Conservation (phyloP, 1,284 basidiomycete species). For the Pterulicium gracile region DNA sequence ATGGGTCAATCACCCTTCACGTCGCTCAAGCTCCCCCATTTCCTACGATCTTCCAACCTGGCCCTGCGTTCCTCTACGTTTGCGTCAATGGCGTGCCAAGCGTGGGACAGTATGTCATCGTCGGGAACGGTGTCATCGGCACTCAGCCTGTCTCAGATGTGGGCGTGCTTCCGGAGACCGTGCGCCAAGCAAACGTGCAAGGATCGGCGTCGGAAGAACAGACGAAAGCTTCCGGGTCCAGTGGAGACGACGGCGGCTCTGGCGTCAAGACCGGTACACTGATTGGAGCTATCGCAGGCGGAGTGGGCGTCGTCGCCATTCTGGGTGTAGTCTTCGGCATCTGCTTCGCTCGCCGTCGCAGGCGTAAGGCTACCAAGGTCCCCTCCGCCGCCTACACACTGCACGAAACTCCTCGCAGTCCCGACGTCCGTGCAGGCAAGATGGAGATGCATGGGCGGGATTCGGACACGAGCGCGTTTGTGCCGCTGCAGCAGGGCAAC, state of each 20-base stretch:
- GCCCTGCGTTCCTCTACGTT: constrained; percentile 76
- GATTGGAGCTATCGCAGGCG: constrained; percentile 16
- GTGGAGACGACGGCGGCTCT: constrained; percentile 4
- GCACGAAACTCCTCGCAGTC: constrained; percentile 4
- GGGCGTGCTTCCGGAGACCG: constrained; percentile 41
- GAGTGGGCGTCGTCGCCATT: constrained; percentile 16
- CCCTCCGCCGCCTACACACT: background rate
- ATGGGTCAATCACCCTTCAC: constrained; percentile 68
- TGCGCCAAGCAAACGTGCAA: constrained; percentile 27
- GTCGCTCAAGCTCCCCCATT: constrained; percentile 76
- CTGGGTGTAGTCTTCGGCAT: constrained; percentile 19
- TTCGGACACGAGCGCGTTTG: constrained; percentile 41
- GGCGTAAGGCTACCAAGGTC: constrained; percentile 13
- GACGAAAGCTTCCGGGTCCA: constrained; percentile 11
- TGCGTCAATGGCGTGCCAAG: constrained; percentile 77
- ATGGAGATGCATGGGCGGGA: constrained; percentile 19
- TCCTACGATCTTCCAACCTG: constrained; percentile 76
- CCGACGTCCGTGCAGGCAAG: constrained; percentile 9
- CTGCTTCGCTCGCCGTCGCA: constrained; percentile 18
- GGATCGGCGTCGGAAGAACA: constrained; percentile 26
- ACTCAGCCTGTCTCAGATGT: constrained; percentile 41
- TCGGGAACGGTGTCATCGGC: constrained; percentile 74
- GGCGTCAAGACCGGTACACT: constrained; percentile 9
- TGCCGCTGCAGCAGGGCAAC: constrained; percentile 46
- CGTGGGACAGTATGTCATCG: constrained; percentile 62